Conservation (phyloP, 306 rosid genomes). For the Trifolium pratense region DNA sequence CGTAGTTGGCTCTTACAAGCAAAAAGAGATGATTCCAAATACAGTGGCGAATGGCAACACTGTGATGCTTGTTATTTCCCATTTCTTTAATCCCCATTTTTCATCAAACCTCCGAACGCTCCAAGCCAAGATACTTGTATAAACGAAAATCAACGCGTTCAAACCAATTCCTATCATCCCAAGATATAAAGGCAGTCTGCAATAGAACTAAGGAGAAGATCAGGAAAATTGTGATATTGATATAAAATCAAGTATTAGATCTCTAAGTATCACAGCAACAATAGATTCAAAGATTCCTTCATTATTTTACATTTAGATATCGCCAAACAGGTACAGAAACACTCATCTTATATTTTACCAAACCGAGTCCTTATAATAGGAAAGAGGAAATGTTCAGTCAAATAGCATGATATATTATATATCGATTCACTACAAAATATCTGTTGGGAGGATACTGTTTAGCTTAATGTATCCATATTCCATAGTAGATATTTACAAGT, state of each 20-base stretch:
- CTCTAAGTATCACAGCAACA: slow-evolving; percentile 16
- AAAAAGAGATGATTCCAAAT: slow-evolving; percentile 82
- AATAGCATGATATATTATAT: not conserved
- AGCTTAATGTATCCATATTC: slow-evolving; percentile 2
- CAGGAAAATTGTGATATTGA: slow-evolving; percentile 34
- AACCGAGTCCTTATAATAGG: slow-evolving; percentile 10
- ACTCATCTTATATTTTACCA: slow-evolving; percentile 23
- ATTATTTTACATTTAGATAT: slow-evolving; percentile 37
- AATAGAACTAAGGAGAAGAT: slow-evolving; percentile 45
- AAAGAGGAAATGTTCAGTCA: slow-evolving; percentile 26
- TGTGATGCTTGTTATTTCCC: slow-evolving; percentile 79
- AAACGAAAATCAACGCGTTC: slow-evolving; percentile 73
- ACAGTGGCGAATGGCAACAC: slow-evolving; percentile 81
- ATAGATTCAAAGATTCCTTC: slow-evolving; percentile 31
- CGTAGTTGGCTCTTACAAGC: slow-evolving; percentile 66
- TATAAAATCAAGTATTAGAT: slow-evolving; percentile 28
- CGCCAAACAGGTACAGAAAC: slow-evolving; percentile 34
- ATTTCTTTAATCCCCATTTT: slow-evolving; percentile 86
- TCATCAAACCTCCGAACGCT: slow-evolving; percentile 80
- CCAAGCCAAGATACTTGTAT: slow-evolving; percentile 81
- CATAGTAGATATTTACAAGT: slow-evolving; percentile 8
- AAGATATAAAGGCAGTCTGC: slow-evolving; percentile 89
- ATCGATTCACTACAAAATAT: slow-evolving; percentile 23
- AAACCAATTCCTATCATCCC: slow-evolving; percentile 83
- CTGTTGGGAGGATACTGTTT: not conserved